Percentiles rank a stretch among this genome's conserved stretches.
phyloP scores from a whole-genome alignment of 1,284 basidiomycete species.

The Farysia itapuensis region DNA sequence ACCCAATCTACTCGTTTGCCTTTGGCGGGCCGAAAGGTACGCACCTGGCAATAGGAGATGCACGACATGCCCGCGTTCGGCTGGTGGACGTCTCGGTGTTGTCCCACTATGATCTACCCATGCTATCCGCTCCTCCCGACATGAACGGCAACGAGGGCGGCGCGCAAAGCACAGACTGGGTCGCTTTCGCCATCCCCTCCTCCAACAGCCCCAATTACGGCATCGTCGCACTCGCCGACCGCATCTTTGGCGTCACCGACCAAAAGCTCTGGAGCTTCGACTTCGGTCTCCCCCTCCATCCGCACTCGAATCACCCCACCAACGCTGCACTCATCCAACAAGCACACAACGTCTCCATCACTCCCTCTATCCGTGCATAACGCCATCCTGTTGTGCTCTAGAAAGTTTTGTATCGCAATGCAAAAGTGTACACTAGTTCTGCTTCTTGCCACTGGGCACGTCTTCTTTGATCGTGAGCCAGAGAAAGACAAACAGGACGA shows the following conservation, averaged over 20 bases:
- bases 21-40: slow-evolving; percentile 13
- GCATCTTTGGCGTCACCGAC: slow-evolving; percentile 22
- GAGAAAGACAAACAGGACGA: slow-evolving; percentile 77
- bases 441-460: slow-evolving; percentile 8
- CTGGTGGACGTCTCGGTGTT: slow-evolving; percentile 11
- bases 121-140: not conserved
- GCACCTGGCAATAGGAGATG: slow-evolving; percentile 12
- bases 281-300: slow-evolving; percentile 12
- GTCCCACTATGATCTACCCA: slow-evolving; percentile 3
- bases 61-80: slow-evolving; percentile 13
- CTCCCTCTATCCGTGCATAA: no score
- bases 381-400: no score
- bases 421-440: no score
- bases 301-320: not conserved
- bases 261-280: slow-evolving; percentile 24
- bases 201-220: slow-evolving; percentile 20
- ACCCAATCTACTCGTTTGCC: slow-evolving; percentile 23
- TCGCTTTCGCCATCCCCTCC: slow-evolving; percentile 13
- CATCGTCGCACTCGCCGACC: slow-evolving; percentile 5
- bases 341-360: no score
- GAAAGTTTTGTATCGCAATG: no score
- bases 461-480: slow-evolving; percentile 67
- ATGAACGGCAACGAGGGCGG: not conserved
- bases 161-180: slow-evolving; percentile 8
- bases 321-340: no score